Percentiles rank a stretch among this genome's conserved stretches.
Evolutionary conservation across 306 rosid species (phyloP).

Genomic region (Casuarina glauca): DNA sequence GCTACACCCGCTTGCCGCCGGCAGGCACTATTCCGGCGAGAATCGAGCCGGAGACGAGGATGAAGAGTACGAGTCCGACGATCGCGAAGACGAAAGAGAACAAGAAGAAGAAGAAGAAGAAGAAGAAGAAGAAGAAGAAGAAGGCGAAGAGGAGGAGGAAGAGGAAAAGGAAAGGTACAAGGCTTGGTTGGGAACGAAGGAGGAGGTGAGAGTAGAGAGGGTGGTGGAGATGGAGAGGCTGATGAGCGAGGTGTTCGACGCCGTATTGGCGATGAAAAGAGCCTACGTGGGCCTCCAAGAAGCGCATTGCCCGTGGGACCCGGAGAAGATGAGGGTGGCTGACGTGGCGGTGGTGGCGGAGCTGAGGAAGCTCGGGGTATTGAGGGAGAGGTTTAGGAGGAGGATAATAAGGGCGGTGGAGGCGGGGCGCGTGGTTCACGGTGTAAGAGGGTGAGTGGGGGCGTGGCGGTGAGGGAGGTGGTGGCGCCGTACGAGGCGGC

Average conservation of each 20-base stretch:
- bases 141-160: constrained; percentile 16
- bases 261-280: constrained; percentile 75
- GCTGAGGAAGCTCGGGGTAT: constrained; percentile 68
- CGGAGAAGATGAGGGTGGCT: constrained; percentile 74
- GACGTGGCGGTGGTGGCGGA: constrained; percentile 82
- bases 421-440: constrained; percentile 27
- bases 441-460: constrained; percentile 22
- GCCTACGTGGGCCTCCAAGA: constrained; percentile 72
- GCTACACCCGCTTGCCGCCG: constrained; percentile 77
- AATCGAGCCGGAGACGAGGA: constrained; percentile 29
- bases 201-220: constrained; percentile 29
- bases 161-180: constrained; percentile 25
- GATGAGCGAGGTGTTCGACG: constrained; percentile 79
- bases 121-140: constrained; percentile 13
- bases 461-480: constrained; percentile 60
- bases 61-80: constrained; percentile 43
- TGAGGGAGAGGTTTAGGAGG: constrained; percentile 72
- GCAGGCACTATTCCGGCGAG: constrained; percentile 28
- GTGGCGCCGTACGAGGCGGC: constrained; percentile 97
- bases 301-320: constrained; percentile 96
- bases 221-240: constrained; percentile 64
- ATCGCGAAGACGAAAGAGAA: constrained; percentile 35
- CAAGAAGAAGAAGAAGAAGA: too few relatives aligned
- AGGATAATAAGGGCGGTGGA: constrained; percentile 25
- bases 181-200: constrained; percentile 37